These are phyloP conservation scores for Monilinia fructicola DNA, from an alignment of 2,329 filamentous ascomycete species.

Conservation along the genomic window DNA sequence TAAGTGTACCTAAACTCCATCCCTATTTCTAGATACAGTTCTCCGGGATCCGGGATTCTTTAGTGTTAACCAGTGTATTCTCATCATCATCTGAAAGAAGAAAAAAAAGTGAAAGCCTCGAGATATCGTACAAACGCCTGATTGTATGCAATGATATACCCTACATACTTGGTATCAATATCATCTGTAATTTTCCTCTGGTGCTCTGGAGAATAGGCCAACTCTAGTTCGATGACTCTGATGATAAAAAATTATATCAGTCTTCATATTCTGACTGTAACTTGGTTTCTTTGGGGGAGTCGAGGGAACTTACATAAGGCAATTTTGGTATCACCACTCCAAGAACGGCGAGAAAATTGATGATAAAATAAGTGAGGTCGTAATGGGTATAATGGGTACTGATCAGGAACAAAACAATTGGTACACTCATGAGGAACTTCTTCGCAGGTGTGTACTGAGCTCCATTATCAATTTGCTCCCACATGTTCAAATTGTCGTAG, in stretches of 20 bases:
- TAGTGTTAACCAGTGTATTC: constrained; percentile 33
- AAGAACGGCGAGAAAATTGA: constrained; percentile 92
- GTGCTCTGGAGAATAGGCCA: constrained; percentile 68
- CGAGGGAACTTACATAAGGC: constrained; percentile 69
- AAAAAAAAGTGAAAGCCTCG: constrained; percentile 27
- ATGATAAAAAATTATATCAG: constrained; percentile 36
- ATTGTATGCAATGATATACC: constrained; percentile 29
- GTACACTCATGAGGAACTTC: constrained; percentile 94
- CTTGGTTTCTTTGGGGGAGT: background rate
- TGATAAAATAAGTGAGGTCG: constrained; percentile 92
- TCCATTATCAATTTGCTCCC: constrained; percentile 99
- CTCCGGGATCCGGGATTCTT: constrained; percentile 28
- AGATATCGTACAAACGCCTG: constrained; percentile 39
- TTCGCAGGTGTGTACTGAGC: constrained; percentile 98
- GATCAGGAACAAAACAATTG: constrained; percentile 88
- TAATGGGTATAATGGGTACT: constrained; percentile 99
- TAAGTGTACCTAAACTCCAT: constrained; percentile 32
- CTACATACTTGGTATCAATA: constrained; percentile 12
- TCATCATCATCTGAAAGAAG: constrained; percentile 32
- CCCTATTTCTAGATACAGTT: constrained; percentile 37
- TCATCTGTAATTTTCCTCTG: constrained; percentile 54
- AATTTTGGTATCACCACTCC: constrained; percentile 95
- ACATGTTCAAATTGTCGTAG: constrained; percentile 99
- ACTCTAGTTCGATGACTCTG: constrained; percentile 78
- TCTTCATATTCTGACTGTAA: background rate